phyloP scores from a whole-genome alignment of 164 flowering plant genomes.

The Aristolochia contorta region DNA sequence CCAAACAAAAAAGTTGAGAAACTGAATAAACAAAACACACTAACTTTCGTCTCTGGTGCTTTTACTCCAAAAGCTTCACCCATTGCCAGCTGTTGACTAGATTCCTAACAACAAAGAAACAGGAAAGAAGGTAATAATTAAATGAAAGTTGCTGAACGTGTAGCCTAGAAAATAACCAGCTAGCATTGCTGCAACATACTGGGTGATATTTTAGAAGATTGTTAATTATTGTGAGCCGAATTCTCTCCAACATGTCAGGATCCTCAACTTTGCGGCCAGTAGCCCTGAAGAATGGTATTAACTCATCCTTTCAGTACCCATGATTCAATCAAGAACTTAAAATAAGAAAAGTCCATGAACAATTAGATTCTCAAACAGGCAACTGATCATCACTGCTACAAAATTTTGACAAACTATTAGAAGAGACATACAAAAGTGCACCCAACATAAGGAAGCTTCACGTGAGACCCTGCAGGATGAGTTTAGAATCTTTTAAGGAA shows the following conservation, averaged over 20 bases:
- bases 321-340: neutral
- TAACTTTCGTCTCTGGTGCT: conserved; percentile 76
- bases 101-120: conserved; percentile 42
- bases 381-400: neutral
- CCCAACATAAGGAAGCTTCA: neutral
- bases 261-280: conserved; percentile 87
- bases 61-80: conserved; percentile 89
- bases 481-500: neutral
- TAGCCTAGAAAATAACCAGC: neutral
- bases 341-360: neutral
- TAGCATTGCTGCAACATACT: conserved; percentile 23
- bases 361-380: neutral
- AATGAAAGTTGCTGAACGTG: conserved; percentile 7
- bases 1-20: too few relatives aligned
- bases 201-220: conserved; percentile 54
- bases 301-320: neutral
- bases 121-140: neutral
- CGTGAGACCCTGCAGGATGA: neutral
- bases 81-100: conserved; percentile 78
- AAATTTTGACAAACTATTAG: neutral
- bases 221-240: conserved; percentile 34
- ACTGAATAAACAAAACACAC: too few relatives aligned
- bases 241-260: conserved; percentile 34
- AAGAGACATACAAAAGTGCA: neutral
- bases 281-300: conserved; percentile 23